Base-by-base conservation (phyloP, 768 basidiomycete genomes). In the Leucosporidium yakuticum region DNA sequence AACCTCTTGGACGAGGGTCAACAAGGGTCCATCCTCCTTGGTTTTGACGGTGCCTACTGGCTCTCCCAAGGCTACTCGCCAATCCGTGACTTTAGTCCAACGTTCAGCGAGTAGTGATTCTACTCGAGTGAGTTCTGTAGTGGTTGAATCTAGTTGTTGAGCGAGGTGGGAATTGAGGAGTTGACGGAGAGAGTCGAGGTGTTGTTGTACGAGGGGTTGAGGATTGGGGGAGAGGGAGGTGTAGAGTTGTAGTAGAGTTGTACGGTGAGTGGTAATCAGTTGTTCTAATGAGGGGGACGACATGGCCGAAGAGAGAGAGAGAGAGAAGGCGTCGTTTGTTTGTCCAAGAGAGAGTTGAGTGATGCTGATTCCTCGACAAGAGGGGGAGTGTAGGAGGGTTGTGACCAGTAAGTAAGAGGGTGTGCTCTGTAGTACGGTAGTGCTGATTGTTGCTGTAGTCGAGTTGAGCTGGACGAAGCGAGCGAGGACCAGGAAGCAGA, bases 101-200 rank as follows among this genome's bases (percentile, higher is more conserved):
- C 88, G 89, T 11, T 87, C 86, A 73, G 88, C 85, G 74, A 91
- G 89, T 39, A 87, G 77, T 85, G 88, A 67, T 25, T 57, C 56
- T 32, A 65, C 60, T 29, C 58, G 62, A 4, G 64, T 31, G 47
- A 65, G 49, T 25, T 49, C 36, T 48, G 36, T 56, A 19, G 64
- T 20, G 60, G 36, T 60, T n/a, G 31, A 11, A 19, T 44, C 70
- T 62, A 61, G 57, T 69, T 64, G 60, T n/a, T 63, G 4, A 9
- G 68, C 29, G 39, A 44, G 48, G n/a, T 29, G 39, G 44, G 23
- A 14, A 19, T 64, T 51, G 11, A 69, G 2, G 39, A 44, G 39
- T 15, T 3, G 14, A 2, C 17, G 39, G 39, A 44, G 39, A 9
- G 8, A 8, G 54, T 65, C 49, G 29, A 63, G 57, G 8, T 51